These are phyloP conservation scores for Pythium oligandrum DNA, from an alignment of 352 stramenopile species.

Conservation along the genomic window DNA sequence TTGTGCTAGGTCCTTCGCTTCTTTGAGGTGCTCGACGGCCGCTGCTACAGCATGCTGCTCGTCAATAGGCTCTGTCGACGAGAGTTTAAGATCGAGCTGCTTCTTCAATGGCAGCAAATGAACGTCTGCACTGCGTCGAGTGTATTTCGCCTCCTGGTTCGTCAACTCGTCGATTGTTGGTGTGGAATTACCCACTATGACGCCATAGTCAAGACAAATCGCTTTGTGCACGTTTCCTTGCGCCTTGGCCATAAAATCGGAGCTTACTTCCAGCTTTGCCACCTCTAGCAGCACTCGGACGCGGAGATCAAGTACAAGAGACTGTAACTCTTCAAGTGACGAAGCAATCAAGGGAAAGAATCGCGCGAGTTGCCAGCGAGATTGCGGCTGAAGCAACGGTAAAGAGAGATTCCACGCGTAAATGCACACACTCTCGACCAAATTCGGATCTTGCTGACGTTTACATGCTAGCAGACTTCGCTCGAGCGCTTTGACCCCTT, in stretches of 20 bases:
- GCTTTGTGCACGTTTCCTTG: conserved; percentile 53
- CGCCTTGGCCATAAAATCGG: conserved; percentile 85
- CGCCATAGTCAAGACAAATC: conserved; percentile 59
- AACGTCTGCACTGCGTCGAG: conserved; percentile 47
- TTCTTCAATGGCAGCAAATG: conserved; percentile 65
- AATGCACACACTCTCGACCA: conserved; percentile 80
- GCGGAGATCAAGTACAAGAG: conserved; percentile 70
- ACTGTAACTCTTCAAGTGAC: conserved; percentile 75
- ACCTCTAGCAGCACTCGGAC: conserved; percentile 82
- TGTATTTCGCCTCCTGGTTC: conserved; percentile 27
- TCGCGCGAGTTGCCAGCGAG: conserved; percentile 62
- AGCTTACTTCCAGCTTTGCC: conserved; percentile 77
- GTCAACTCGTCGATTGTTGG: conserved; percentile 26
- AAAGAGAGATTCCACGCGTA: conserved; percentile 80
- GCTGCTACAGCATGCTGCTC: conserved; percentile 40
- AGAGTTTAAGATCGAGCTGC: conserved; percentile 55
- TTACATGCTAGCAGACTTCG: conserved; percentile 73
- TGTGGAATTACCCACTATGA: conserved; percentile 3
- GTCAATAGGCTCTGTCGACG: conserved; percentile 35
- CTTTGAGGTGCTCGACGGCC: conserved; percentile 72
- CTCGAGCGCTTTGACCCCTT: conserved; percentile 76
- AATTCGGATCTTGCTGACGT: conserved; percentile 59
- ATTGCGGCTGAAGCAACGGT: conserved; percentile 70
- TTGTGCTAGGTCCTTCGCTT: conserved; percentile 43
- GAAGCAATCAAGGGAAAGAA: conserved; percentile 57